Conservation (phyloP, 768 basidiomycete genomes). For the Tricholoma saponaceum region DNA sequence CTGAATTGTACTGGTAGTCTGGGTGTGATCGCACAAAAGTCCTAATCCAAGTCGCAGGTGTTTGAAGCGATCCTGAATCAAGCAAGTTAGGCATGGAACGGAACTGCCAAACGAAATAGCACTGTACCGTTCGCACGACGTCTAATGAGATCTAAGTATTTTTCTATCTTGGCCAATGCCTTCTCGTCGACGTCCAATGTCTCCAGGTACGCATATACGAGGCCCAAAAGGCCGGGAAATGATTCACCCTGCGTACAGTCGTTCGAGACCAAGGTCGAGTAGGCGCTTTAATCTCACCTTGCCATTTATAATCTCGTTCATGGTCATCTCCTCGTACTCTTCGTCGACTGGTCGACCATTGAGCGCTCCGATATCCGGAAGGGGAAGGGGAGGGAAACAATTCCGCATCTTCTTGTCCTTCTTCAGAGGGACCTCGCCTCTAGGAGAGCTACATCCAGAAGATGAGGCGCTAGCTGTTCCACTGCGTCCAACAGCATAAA, state of each 20-base stretch:
- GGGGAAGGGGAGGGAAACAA: conserved; percentile 63
- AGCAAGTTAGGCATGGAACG: conserved; percentile 1
- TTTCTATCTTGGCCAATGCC: conserved; percentile 58
- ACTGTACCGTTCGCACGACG: conserved; percentile 73
- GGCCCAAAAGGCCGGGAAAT: conserved; percentile 78
- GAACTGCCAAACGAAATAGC: background rate
- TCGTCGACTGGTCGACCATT: conserved; percentile 53
- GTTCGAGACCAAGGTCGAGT: background rate
- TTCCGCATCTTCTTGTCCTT: conserved; percentile 70
- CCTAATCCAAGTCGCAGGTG: conserved; percentile 91
- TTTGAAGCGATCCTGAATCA: conserved; percentile 65
- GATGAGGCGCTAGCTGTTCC: conserved; percentile 45
- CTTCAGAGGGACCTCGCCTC: conserved; percentile 27
- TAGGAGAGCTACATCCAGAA: conserved; percentile 35
- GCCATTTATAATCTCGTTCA: conserved; percentile 94
- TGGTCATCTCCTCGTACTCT: conserved; percentile 90
- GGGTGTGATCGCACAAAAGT: conserved; percentile 89
- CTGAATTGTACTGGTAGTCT: conserved; percentile 89
- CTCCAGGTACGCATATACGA: conserved; percentile 82
- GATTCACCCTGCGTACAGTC: conserved; percentile 44
- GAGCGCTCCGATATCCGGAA: conserved; percentile 39
- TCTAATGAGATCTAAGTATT: conserved; percentile 78
- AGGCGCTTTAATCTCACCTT: conserved; percentile 44
- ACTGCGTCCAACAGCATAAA: conserved; percentile 58
- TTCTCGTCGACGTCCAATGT: conserved; percentile 72